Evolutionary conservation across 257 asterid genomes (phyloP).

Genomic region (Nyctanthes arbortristis): DNA sequence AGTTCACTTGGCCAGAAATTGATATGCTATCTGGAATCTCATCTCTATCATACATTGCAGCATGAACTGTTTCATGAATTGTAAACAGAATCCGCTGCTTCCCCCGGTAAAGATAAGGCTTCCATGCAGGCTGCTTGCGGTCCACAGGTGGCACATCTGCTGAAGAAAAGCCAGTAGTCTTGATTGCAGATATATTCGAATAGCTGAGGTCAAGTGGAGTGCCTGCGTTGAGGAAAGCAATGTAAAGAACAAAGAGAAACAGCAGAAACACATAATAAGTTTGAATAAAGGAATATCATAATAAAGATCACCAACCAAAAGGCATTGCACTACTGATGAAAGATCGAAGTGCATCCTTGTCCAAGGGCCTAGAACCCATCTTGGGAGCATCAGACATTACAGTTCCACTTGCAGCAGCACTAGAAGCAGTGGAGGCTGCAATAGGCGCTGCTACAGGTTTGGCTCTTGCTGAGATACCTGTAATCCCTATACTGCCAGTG

Average conservation of each 20-base stretch:
- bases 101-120: slow-evolving; percentile 92
- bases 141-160: slow-evolving; percentile 86
- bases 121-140: slow-evolving; percentile 96
- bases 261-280: slow-evolving; percentile 6
- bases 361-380: slow-evolving; percentile 81
- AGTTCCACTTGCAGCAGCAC: slow-evolving; percentile 65
- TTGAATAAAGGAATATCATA: slow-evolving; percentile 32
- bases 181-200: slow-evolving; percentile 73
- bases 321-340: slow-evolving; percentile 90
- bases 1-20: slow-evolving; percentile 91
- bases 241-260: slow-evolving; percentile 14
- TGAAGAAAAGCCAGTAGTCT: slow-evolving; percentile 73
- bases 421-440: slow-evolving; percentile 71
- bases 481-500: slow-evolving; percentile 91
- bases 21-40: slow-evolving; percentile 87
- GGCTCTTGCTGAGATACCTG: slow-evolving; percentile 79
- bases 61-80: slow-evolving; percentile 84
- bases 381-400: slow-evolving; percentile 65
- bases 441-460: slow-evolving; percentile 83
- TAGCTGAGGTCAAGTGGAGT: slow-evolving; percentile 88
- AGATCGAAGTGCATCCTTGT: slow-evolving; percentile 82
- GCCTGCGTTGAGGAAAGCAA: slow-evolving; percentile 44
- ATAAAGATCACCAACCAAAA: slow-evolving; percentile 72
- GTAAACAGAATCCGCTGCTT: slow-evolving; percentile 90
- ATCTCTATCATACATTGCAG: slow-evolving; percentile 92